phyloP scores from a whole-genome alignment of 257 asterid genomes.

The Rauvolfia tetraphylla region DNA sequence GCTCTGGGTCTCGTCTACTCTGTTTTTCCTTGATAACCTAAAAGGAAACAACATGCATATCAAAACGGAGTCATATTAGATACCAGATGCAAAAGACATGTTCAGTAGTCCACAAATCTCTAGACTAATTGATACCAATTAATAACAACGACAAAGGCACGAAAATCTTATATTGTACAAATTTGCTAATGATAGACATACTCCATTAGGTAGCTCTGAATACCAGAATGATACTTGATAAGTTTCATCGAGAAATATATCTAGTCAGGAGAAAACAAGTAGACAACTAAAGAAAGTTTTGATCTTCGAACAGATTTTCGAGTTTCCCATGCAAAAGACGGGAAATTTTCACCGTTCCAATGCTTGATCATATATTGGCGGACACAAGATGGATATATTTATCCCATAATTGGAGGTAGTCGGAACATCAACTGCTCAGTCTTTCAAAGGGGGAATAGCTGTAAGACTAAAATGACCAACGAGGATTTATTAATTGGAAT shows the following conservation, averaged over 20 bases:
- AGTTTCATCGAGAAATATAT: background rate
- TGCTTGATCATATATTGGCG: background rate
- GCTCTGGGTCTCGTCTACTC: slow-evolving; percentile 75
- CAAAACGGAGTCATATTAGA: background rate
- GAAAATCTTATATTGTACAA: background rate
- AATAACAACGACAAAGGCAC: background rate
- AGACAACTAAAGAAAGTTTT: background rate
- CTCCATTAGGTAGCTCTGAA: background rate
- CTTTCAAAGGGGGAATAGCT: too few relatives aligned
- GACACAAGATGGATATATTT: too few relatives aligned
- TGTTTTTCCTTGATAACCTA: slow-evolving; percentile 45
- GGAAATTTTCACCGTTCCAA: background rate
- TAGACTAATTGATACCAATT: background rate
- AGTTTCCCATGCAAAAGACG: background rate
- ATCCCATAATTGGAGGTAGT: too few relatives aligned
- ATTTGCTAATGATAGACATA: background rate
- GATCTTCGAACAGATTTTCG: background rate
- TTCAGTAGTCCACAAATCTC: background rate
- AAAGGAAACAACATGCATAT: slow-evolving; percentile 17
- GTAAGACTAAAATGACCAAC: too few relatives aligned
- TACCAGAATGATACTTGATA: background rate
- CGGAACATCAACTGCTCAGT: too few relatives aligned
- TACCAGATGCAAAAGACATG: background rate
- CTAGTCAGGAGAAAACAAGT: background rate
- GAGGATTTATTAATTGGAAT: background rate